A percentile compares a stretch with the other conserved stretches of the same genome.
phyloP scores from a whole-genome alignment of 1,284 basidiomycete genomes.

The Puccinia hordei region DNA sequence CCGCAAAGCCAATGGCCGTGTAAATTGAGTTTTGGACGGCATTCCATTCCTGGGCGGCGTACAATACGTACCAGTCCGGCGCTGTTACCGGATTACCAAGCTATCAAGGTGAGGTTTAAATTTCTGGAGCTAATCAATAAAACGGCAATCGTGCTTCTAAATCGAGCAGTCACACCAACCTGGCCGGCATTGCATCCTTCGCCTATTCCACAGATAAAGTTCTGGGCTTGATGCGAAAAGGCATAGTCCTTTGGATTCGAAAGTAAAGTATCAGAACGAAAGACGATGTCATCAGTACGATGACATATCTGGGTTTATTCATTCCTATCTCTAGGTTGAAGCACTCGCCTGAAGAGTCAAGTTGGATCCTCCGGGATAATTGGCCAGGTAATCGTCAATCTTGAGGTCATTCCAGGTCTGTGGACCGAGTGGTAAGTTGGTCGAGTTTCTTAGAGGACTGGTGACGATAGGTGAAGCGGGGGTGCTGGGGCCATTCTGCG shows the following conservation, averaged over 20 bases:
- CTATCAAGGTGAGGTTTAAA: too few relatives aligned
- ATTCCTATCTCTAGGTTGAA: neutral
- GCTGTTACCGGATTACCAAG: constrained; percentile 48
- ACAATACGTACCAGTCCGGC: constrained; percentile 46
- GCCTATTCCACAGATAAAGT: constrained; percentile 50
- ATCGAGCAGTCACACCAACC: neutral
- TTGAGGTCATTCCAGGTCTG: constrained; percentile 41
- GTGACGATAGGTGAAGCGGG: neutral
- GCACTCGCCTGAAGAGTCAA: constrained; percentile 41
- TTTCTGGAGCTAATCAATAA: neutral
- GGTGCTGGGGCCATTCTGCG: neutral
- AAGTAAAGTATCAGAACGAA: neutral
- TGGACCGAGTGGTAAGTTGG: constrained; percentile 23
- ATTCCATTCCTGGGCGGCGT: constrained; percentile 51
- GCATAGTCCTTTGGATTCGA: constrained; percentile 40
- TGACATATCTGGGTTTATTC: neutral
- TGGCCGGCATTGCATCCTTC: constrained; percentile 46
- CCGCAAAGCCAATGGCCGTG: constrained; percentile 49
- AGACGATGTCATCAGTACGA: neutral
- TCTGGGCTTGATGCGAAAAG: constrained; percentile 43
- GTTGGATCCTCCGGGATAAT: constrained; percentile 39
- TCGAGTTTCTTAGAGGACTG: constrained; percentile 15
- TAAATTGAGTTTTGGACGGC: constrained; percentile 49
- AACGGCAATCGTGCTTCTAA: neutral
- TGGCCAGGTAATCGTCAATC: constrained; percentile 36